Evolutionary conservation across 345 rosid genomes (phyloP).

Genomic region (Linum lewisii): DNA sequence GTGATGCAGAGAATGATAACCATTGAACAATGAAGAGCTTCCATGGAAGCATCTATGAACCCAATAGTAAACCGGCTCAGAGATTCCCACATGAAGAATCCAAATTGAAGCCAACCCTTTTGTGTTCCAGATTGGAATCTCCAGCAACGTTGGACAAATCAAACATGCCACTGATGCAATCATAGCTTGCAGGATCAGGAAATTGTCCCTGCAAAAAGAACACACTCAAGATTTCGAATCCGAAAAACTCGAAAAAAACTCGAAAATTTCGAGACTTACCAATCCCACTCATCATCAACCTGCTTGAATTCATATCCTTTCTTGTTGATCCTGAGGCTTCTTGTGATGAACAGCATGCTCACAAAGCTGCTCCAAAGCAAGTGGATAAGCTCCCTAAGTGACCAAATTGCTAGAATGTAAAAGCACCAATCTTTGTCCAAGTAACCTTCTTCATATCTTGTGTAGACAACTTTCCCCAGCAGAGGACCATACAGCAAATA

Average conservation of each 20-base stretch:
- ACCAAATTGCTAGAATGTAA: conserved; percentile 43
- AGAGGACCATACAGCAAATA: conserved; percentile 75
- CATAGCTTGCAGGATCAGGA: conserved; percentile 70
- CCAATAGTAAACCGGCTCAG: conserved; percentile 80
- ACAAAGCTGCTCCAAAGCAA: conserved; percentile 30
- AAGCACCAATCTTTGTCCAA: conserved; percentile 49
- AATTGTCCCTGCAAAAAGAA: conserved; percentile 68
- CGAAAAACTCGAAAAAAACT: background rate
- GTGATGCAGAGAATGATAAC: conserved; percentile 79
- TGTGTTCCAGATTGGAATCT: conserved; percentile 57
- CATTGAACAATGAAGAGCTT: conserved; percentile 33
- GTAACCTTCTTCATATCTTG: conserved; percentile 35
- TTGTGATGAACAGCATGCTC: conserved; percentile 56
- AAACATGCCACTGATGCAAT: conserved; percentile 46
- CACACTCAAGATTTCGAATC: background rate
- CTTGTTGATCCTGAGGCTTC: conserved; percentile 41
- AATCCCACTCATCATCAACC: conserved; percentile 88
- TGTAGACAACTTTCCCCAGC: conserved; percentile 41
- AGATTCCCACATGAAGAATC: conserved; percentile 58
- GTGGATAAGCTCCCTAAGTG: conserved; percentile 32
- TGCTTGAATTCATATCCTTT: conserved; percentile 81
- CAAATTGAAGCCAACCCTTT: conserved; percentile 48
- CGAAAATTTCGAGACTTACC: conserved; percentile 28
- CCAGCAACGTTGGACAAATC: conserved; percentile 36
- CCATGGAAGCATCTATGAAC: conserved; percentile 54